These are phyloP conservation scores for Auriculariales sp. DNA, from an alignment of 768 basidiomycete species.

Conservation along the genomic window DNA sequence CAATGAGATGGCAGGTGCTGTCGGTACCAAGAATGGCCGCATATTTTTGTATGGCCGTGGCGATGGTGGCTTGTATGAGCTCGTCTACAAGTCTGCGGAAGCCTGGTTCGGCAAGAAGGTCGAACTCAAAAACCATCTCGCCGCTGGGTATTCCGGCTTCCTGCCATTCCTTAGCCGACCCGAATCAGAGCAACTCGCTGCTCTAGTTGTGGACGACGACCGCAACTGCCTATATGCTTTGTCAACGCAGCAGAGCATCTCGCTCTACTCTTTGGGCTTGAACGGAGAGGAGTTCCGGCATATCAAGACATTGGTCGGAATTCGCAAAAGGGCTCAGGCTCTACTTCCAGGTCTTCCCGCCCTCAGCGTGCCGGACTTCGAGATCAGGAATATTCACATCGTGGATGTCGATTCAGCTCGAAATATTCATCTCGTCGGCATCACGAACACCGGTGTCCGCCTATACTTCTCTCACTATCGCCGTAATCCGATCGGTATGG, in stretches of 20 bases:
- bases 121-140: slow-evolving; percentile 76
- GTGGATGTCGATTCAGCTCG: slow-evolving; percentile 55
- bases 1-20: slow-evolving; percentile 73
- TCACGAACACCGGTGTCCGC: slow-evolving; percentile 71
- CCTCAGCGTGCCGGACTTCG: slow-evolving; percentile 53
- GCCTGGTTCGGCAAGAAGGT: slow-evolving; percentile 86
- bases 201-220: slow-evolving; percentile 47
- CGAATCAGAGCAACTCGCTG: slow-evolving; percentile 58
- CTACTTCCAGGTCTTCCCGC: slow-evolving; percentile 68
- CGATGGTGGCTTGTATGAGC: slow-evolving; percentile 82
- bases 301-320: slow-evolving; percentile 57
- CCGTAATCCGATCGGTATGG: slow-evolving; percentile 12
- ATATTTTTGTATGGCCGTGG: slow-evolving; percentile 82
- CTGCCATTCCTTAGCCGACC: slow-evolving; percentile 56
- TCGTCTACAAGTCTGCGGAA: slow-evolving; percentile 81
- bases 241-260: slow-evolving; percentile 48
- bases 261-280: slow-evolving; percentile 31
- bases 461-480: slow-evolving; percentile 51
- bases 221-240: slow-evolving; percentile 72
- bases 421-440: slow-evolving; percentile 61
- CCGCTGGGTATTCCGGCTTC: slow-evolving; percentile 62
- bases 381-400: slow-evolving; percentile 55
- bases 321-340: slow-evolving; percentile 65
- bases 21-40: slow-evolving; percentile 65
- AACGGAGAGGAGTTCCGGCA: slow-evolving; percentile 50